phyloP scores from a whole-genome alignment of 805 yeast species.

The Kluyveromyces siamensis region DNA sequence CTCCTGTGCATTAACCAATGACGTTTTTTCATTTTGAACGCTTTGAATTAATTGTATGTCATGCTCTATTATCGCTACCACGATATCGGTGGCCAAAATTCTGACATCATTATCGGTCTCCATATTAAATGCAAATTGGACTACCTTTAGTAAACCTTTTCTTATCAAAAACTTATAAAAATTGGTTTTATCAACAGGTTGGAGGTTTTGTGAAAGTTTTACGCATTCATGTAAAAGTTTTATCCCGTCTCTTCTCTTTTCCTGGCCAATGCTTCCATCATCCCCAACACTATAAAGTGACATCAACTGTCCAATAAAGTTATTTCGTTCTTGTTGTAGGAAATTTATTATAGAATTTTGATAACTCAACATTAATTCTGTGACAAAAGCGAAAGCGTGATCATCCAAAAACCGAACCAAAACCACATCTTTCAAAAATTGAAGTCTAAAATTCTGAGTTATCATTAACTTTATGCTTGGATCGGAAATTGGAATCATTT shows the following conservation, averaged over 20 bases:
- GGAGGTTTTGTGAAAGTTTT: slow-evolving; percentile 60
- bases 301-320: slow-evolving; percentile 52
- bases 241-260: slow-evolving; percentile 58
- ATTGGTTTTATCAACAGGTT: slow-evolving; percentile 50
- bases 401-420: slow-evolving; percentile 79
- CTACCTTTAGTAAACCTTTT: slow-evolving; percentile 59
- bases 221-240: slow-evolving; percentile 73
- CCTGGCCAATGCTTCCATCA: slow-evolving; percentile 9
- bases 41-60: slow-evolving; percentile 55
- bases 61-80: slow-evolving; percentile 75
- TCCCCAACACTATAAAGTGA: slow-evolving; percentile 35
- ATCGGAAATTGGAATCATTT: slow-evolving; percentile 57
- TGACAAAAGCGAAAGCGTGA: slow-evolving; percentile 55
- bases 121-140: slow-evolving; percentile 63
- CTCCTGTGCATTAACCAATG: slow-evolving; percentile 4
- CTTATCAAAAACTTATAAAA: slow-evolving; percentile 58
- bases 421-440: slow-evolving; percentile 79
- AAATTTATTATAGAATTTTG: slow-evolving; percentile 28
- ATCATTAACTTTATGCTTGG: slow-evolving; percentile 44
- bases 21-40: slow-evolving; percentile 16
- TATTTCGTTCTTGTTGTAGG: slow-evolving; percentile 18
- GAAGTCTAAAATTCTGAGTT: slow-evolving; percentile 66
- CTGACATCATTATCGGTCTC: slow-evolving; percentile 35
- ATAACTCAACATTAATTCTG: slow-evolving; percentile 30
- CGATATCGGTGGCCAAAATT: slow-evolving; percentile 68